Percentiles rank a stretch among this genome's conserved stretches.
These are phyloP conservation scores for Arabidopsis suecica DNA, from an alignment of 345 rosid species.

Conservation along the genomic window DNA sequence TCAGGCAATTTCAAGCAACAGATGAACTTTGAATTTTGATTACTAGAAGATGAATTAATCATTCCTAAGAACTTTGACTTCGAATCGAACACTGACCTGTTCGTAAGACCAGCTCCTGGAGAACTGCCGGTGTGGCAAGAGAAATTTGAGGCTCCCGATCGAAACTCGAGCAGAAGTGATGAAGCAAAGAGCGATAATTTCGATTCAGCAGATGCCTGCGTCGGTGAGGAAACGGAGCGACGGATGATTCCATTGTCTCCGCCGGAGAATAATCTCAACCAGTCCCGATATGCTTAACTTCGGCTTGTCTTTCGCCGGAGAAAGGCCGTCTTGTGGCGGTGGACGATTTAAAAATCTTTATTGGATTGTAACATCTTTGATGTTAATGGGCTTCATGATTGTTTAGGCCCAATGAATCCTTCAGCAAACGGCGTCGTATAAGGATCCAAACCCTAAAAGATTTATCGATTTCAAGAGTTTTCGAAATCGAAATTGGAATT, in stretches of 20 bases:
- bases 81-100: constrained; percentile 19
- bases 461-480: constrained; percentile 4
- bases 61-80: not conserved
- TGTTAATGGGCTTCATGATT: not conserved
- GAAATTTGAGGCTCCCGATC: constrained; percentile 51
- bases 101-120: constrained; percentile 35
- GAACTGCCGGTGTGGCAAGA: constrained; percentile 45
- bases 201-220: constrained; percentile 44
- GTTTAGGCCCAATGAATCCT: not conserved
- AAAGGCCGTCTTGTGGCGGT: constrained; percentile 34
- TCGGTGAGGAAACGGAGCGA: constrained; percentile 24
- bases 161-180: constrained; percentile 54
- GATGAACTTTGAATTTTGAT: not conserved
- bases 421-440: constrained; percentile 25
- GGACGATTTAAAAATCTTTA: constrained; percentile 1
- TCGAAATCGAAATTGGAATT: constrained; percentile 26
- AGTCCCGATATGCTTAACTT: not conserved
- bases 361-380: not conserved
- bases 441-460: constrained; percentile 31
- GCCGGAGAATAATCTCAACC: not conserved
- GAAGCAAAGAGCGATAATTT: constrained; percentile 53
- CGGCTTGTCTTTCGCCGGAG: constrained; percentile 22
- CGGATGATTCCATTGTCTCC: constrained; percentile 1
- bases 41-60: not conserved
- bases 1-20: constrained; percentile 21